A percentile compares a stretch with the other conserved stretches of the same genome.
These are phyloP conservation scores for Aechmea fasciata DNA, from an alignment of 176 grass and related monocot species.

Conservation along the genomic window DNA sequence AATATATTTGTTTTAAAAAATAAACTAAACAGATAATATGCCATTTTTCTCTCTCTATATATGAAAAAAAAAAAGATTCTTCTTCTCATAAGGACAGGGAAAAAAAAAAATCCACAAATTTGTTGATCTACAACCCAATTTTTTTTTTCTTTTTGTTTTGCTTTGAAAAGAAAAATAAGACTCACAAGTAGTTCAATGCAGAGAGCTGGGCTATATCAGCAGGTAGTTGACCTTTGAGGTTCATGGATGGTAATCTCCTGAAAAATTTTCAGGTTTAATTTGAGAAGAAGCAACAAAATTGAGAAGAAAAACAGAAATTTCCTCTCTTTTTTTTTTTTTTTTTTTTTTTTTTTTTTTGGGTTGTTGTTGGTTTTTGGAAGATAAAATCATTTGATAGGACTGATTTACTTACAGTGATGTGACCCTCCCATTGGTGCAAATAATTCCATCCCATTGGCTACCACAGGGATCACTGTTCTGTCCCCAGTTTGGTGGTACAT, in stretches of 20 bases:
- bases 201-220: constrained; percentile 44
- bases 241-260: constrained; percentile 60
- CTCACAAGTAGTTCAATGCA: constrained; percentile 66
- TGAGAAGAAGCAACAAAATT: background rate
- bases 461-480: constrained; percentile 56
- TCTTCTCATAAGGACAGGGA: no score
- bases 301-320: no score
- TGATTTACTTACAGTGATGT: constrained; percentile 45
- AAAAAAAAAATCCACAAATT: background rate
- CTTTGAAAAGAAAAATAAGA: constrained; percentile 14
- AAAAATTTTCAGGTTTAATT: constrained; percentile 10
- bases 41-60: background rate
- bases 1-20: background rate
- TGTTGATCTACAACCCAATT: background rate
- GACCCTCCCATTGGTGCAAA: constrained; percentile 49
- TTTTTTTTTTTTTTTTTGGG: no score
- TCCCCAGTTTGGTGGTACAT: constrained; percentile 65
- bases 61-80: no score
- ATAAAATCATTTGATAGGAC: background rate
- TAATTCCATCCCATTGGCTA: constrained; percentile 72
- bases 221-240: constrained; percentile 52
- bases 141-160: background rate
- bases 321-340: no score
- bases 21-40: background rate
- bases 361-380: background rate